Percentiles rank a stretch among this genome's conserved stretches.
Evolutionary conservation across 176 grass and related monocot species (phyloP).

Genomic region (Alopecurus myosuroides): DNA sequence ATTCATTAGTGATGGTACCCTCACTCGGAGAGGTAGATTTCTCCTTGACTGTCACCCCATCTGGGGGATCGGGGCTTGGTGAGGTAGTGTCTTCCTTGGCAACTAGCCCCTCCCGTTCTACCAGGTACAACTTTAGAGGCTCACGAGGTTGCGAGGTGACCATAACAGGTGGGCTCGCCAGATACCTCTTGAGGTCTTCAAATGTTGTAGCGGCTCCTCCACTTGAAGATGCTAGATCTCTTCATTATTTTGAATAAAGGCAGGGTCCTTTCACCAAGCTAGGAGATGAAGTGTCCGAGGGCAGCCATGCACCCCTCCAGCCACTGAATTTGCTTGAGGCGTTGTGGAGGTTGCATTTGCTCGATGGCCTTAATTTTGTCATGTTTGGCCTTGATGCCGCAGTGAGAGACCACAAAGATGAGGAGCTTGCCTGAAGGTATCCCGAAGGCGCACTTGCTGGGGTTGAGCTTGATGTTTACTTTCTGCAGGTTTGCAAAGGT

Average conservation of each 20-base stretch:
- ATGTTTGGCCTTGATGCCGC: not conserved
- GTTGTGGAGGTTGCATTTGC: not conserved
- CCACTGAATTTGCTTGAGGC: not conserved
- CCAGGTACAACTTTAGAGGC: no score
- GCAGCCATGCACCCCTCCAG: not conserved
- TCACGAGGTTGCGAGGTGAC: no score
- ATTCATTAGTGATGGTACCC: no score
- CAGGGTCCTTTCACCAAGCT: fast-evolving
- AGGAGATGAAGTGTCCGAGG: not conserved
- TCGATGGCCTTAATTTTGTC: not conserved
- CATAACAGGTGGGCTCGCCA: no score
- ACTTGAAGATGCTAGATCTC: not conserved
- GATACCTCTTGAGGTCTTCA: not conserved
- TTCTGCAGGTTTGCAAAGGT: no score
- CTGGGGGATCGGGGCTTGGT: no score
- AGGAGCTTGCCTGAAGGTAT: not conserved
- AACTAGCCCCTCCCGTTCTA: no score
- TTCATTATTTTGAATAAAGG: not conserved
- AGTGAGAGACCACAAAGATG: not conserved
- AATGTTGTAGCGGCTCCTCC: not conserved
- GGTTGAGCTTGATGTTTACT: no score
- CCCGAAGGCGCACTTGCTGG: not conserved
- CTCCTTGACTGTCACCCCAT: no score
- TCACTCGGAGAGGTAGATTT: no score
- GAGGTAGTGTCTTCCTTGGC: no score